Conservation (phyloP, 768 basidiomycete genomes). For the Pisolithus albus region DNA sequence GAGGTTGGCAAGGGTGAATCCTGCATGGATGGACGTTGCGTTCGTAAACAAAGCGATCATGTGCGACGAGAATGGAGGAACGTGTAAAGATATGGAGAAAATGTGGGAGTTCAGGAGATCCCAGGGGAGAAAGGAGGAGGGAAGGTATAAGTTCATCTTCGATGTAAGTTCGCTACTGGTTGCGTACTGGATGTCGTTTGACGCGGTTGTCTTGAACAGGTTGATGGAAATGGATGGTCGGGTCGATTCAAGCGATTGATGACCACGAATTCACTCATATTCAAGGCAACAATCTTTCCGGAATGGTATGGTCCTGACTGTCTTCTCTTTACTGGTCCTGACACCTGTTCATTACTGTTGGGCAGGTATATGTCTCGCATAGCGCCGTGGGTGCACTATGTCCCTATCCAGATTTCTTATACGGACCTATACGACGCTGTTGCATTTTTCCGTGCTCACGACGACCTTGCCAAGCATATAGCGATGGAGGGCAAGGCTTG, state of each 20-base stretch:
- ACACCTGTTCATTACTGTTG: background rate
- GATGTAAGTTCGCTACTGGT: slow-evolving; percentile 35
- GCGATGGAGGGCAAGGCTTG: slow-evolving; percentile 50
- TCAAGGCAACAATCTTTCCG: slow-evolving; percentile 68
- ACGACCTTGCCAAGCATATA: slow-evolving; percentile 50
- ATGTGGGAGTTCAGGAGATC: slow-evolving; percentile 45
- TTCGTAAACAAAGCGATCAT: slow-evolving; percentile 40
- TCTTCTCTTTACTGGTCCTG: background rate
- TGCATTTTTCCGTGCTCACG: slow-evolving; percentile 67
- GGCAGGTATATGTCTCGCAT: slow-evolving; percentile 50
- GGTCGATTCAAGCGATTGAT: slow-evolving; percentile 62
- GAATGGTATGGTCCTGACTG: slow-evolving; percentile 47
- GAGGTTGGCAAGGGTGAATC: slow-evolving; percentile 38
- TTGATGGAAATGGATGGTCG: slow-evolving; percentile 66
- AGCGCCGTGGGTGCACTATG: slow-evolving; percentile 68
- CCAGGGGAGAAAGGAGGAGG: slow-evolving; percentile 43
- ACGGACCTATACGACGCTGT: slow-evolving; percentile 65
- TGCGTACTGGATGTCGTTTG: background rate
- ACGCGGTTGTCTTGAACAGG: slow-evolving; percentile 21
- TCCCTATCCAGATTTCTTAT: slow-evolving; percentile 60
- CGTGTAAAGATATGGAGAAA: slow-evolving; percentile 38
- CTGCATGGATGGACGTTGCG: slow-evolving; percentile 55
- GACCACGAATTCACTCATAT: slow-evolving; percentile 53
- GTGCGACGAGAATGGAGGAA: slow-evolving; percentile 28
- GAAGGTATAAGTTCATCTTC: slow-evolving; percentile 53